Percentiles rank a stretch among this genome's conserved stretches.
phyloP scores from a whole-genome alignment of 2,329 filamentous ascomycete species.

The Fragosphaeria purpurea region DNA sequence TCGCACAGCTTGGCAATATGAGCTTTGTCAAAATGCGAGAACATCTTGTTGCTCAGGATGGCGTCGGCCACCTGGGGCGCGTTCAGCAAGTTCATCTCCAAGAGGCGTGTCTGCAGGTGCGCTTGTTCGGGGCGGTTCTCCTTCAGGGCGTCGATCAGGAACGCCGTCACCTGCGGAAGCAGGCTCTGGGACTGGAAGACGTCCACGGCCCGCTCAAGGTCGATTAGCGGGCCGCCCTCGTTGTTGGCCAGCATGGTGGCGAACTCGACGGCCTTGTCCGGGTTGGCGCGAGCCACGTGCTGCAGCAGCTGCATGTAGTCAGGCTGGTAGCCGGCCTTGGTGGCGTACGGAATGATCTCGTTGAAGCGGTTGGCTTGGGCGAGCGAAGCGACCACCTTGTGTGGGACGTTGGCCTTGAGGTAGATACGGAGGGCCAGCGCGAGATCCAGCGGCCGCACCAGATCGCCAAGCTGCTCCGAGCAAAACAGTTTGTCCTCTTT shows the following conservation, averaged over 20 bases:
- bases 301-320: slow-evolving; percentile 89
- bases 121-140: slow-evolving; percentile 92
- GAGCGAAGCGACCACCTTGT: slow-evolving; percentile 91
- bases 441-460: slow-evolving; percentile 82
- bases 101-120: slow-evolving; percentile 80
- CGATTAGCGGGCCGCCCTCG: slow-evolving; percentile 76
- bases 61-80: slow-evolving; percentile 96
- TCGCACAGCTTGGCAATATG: slow-evolving; percentile 88
- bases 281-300: slow-evolving; percentile 83
- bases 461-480: slow-evolving; percentile 92
- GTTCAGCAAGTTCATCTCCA: slow-evolving; percentile 97
- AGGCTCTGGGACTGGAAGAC: slow-evolving; percentile 97
- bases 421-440: slow-evolving; percentile 83
- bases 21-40: slow-evolving; percentile 88
- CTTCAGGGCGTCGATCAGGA: slow-evolving; percentile 89
- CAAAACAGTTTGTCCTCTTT: slow-evolving; percentile 91
- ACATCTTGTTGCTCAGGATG: slow-evolving; percentile 97
- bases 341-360: slow-evolving; percentile 86
- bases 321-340: slow-evolving; percentile 79
- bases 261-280: slow-evolving; percentile 91
- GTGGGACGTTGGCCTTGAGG: slow-evolving; percentile 76
- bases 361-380: slow-evolving; percentile 96
- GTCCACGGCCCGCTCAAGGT: slow-evolving; percentile 89
- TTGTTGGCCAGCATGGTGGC: slow-evolving; percentile 86
- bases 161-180: slow-evolving; percentile 96